phyloP scores from a whole-genome alignment of 73 alveolate species.

The Vitrella brassicaformis region DNA sequence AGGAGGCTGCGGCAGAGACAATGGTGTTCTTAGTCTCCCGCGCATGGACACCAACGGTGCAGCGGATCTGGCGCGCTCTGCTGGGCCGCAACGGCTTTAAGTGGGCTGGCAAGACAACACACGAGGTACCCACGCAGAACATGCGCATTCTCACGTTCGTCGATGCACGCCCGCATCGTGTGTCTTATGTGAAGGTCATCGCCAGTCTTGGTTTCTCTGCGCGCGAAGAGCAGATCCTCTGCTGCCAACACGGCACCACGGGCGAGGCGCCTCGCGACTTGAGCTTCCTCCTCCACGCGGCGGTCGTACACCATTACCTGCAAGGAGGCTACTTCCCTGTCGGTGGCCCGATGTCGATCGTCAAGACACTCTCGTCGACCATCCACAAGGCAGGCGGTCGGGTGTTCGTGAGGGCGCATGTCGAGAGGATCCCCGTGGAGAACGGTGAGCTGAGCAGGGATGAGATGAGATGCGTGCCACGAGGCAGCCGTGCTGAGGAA shows the following conservation, averaged over 20 bases:
- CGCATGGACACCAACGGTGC: too few relatives aligned
- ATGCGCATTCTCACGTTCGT: not conserved
- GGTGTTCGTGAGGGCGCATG: constrained; percentile 19
- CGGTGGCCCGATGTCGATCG: constrained; percentile 18
- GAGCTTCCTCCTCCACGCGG: constrained; percentile 21
- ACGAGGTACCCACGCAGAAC: not conserved
- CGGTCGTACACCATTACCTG: constrained; percentile 14
- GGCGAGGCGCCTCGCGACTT: constrained; percentile 25
- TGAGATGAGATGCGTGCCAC: too few relatives aligned
- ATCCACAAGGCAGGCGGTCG: constrained; percentile 28
- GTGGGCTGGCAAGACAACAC: constrained; percentile 14
- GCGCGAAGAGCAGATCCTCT: constrained; percentile 1
- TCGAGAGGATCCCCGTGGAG: constrained; percentile 11
- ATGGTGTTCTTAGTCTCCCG: too few relatives aligned
- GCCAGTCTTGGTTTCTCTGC: not conserved
- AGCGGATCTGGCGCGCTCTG: constrained; percentile 8
- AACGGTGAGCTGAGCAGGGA: not conserved
- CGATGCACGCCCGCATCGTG: too few relatives aligned
- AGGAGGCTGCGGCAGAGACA: too few relatives aligned
- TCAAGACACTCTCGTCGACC: constrained; percentile 11
- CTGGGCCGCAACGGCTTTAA: constrained; percentile 6
- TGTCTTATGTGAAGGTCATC: too few relatives aligned
- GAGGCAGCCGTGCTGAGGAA: too few relatives aligned
- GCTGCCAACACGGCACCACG: constrained; percentile 8
- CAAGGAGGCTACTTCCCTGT: constrained; percentile 26